Conservation (phyloP, 441 rosid genomes). For the Hura crepitans region DNA sequence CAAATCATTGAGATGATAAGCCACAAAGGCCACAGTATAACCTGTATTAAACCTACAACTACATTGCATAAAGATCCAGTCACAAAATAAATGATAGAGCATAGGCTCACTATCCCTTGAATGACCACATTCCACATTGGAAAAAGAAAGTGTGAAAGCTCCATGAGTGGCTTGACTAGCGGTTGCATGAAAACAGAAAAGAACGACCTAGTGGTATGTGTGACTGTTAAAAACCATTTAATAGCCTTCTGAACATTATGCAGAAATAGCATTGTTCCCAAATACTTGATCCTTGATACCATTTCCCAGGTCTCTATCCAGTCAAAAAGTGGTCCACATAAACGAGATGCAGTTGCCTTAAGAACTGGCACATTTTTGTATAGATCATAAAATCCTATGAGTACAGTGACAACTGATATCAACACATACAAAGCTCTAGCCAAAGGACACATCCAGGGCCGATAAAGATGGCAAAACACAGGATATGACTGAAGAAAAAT, state of each 20-base stretch:
- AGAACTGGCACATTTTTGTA: slow-evolving; percentile 97
- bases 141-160: slow-evolving; percentile 40
- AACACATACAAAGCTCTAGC: slow-evolving; percentile 80
- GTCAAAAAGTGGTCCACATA: slow-evolving; percentile 85
- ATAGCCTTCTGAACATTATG: slow-evolving; percentile 89
- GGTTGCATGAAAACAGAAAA: slow-evolving; percentile 57
- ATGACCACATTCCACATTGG: slow-evolving; percentile 61
- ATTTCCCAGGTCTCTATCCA: slow-evolving; percentile 99
- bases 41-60: slow-evolving; percentile 45
- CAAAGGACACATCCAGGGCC: slow-evolving; percentile 99
- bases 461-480: slow-evolving; percentile 78
- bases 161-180: slow-evolving; percentile 46
- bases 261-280: slow-evolving; percentile 96
- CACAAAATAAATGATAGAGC: slow-evolving; percentile 44
- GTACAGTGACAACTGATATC: slow-evolving; percentile 70
- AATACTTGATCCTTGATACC: slow-evolving; percentile 85
- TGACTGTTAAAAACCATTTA: slow-evolving; percentile 50
- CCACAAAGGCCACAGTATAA: slow-evolving; percentile 59
- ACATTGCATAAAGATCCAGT: slow-evolving; percentile 43
- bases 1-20: slow-evolving; percentile 40
- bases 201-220: slow-evolving; percentile 53
- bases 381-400: slow-evolving; percentile 87
- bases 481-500: slow-evolving; percentile 96
- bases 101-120: slow-evolving; percentile 44
- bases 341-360: slow-evolving; percentile 76